Base-by-base conservation (phyloP, 1,284 basidiomycete species). In the Irpex sp. region DNA sequence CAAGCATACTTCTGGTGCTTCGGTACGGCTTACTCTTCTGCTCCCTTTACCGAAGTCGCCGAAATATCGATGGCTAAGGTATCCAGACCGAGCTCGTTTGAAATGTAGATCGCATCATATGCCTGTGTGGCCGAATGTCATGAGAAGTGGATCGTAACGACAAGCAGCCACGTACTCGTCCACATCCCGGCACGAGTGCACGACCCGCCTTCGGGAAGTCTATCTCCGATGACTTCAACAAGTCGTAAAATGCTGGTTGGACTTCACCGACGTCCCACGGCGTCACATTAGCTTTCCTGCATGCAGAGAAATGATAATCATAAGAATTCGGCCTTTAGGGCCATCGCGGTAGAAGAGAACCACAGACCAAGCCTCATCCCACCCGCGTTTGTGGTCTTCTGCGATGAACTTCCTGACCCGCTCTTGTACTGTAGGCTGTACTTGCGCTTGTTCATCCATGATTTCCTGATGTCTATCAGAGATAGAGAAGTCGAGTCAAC, bases 101-200 rank as follows among this genome's bases (percentile, higher is more conserved):
- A 81, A 6, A 88, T 75, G 64, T 81, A 81, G 2, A 83, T 69
- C 3, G 81, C 80, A 70, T 93, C 90, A 70, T 89, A 87, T 17
- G 87, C 89, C 88, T 91, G 19, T 51, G 35, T 33, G 31, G 31
- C 31, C 31, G 73, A 54, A 13, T 9, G 43, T 65, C 65, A 81
- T 81, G 2, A 83, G 68, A 2, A 81, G 80, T 69, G 92, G 89
- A 70, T 90, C 87, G n/a, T 87, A 88, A 64, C 57, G 59, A 60
- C 3, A n/a, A 35, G 6, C 11, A 46, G 39, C 39, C 0, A 58
- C 54, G 0, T 69, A 91, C 89, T 59, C 77, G 78, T 51, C 90
- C 90, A 70, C 89, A 92, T 1, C 90, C 91, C 0, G 90, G 90
- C 7, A 93, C 82, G 1, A 93, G 75, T 2, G 86, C 89, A 39